Conservation (phyloP, 2,329 filamentous ascomycete genomes). For the Penicillium digitatum region DNA sequence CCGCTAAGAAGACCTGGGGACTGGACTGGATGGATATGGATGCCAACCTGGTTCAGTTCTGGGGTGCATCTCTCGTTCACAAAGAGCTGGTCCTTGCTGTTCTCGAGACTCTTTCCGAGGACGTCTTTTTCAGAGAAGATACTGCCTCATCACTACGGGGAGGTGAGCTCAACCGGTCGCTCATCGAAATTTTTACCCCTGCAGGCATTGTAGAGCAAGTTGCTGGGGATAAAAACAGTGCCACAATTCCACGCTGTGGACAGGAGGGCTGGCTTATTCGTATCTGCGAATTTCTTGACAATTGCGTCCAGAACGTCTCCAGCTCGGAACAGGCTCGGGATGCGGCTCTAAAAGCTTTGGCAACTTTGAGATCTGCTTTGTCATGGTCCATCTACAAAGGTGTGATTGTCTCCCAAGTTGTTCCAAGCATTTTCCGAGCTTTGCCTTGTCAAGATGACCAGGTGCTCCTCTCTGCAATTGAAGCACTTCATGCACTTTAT, state of each 20-base stretch:
- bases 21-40: slow-evolving; percentile 95
- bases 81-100: slow-evolving; percentile 86
- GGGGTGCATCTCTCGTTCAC: slow-evolving; percentile 61
- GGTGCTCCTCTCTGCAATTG: slow-evolving; percentile 73
- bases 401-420: slow-evolving; percentile 65
- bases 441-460: slow-evolving; percentile 66
- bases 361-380: slow-evolving; percentile 73
- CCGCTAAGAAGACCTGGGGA: slow-evolving; percentile 91
- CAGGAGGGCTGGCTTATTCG: slow-evolving; percentile 83
- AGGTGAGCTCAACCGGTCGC: slow-evolving; percentile 77
- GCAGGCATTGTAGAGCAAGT: slow-evolving; percentile 67
- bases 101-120: slow-evolving; percentile 87
- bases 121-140: slow-evolving; percentile 89
- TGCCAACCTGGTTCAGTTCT: slow-evolving; percentile 71
- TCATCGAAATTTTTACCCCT: slow-evolving; percentile 92
- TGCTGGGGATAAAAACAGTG: slow-evolving; percentile 68
- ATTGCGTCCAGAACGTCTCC: slow-evolving; percentile 65
- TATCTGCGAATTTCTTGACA: slow-evolving; percentile 67
- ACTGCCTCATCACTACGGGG: slow-evolving; percentile 77
- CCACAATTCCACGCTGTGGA: slow-evolving; percentile 67
- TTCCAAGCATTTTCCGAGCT: slow-evolving; percentile 66
- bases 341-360: slow-evolving; percentile 72
- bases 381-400: slow-evolving; percentile 85
- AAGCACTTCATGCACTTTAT: slow-evolving; percentile 80
- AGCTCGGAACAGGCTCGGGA: slow-evolving; percentile 63